Evolutionary conservation across 768 basidiomycete genomes (phyloP), one percentile per base, ranked within the genome.

Genomic region (Boletus pseudo-olivaceus): DNA sequence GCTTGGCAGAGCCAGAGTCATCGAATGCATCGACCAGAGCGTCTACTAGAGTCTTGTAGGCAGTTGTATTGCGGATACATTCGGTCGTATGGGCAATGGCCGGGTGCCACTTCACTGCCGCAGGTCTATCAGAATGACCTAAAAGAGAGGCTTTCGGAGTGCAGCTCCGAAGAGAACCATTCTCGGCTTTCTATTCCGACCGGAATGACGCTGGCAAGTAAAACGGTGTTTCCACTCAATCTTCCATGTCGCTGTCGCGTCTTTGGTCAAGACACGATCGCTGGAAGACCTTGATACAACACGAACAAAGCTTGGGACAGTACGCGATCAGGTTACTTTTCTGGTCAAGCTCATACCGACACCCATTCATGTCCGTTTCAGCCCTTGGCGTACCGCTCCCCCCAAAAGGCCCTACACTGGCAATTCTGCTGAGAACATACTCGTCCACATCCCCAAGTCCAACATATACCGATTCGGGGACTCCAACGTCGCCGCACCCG

Each of bases 11-110:
- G 5, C 90, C 90, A 53, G 89, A 91, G 70, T 98, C 95, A 57
- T 98, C 94, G 37, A 99, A 78, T 3, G 94, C 92, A 58, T 99
- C 97, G 5, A 93, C 75, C 14, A 99, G 75, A 2, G 91, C 91
- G 41, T 96, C 93, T 1, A 93, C 83, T 8, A 98, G 75, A 1
- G 87, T 78, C 75, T 98, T 97, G 76, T 99, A 99, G 1, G 96
- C 92, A 14, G 83, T 87, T 2, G 96, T 99, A 58, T 97, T 93
- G 40, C 97, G 88, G 56, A 99, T 89, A n/a, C 97, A 97, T 57
- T 96, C 94, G 4, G 96, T 98, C 15, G 93, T 90, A 42, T 87
- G 84, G 44, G 86, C 86, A 45, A 95, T 92, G 7, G 90, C n/a
- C n/a, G n/a, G n/a, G n/a, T n/a, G n/a, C n/a, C n/a, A n/a, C n/a